Percentiles rank a stretch among this genome's conserved stretches.
These are phyloP conservation scores for Durio zibethinus DNA, from an alignment of 345 rosid species.

Conservation along the genomic window DNA sequence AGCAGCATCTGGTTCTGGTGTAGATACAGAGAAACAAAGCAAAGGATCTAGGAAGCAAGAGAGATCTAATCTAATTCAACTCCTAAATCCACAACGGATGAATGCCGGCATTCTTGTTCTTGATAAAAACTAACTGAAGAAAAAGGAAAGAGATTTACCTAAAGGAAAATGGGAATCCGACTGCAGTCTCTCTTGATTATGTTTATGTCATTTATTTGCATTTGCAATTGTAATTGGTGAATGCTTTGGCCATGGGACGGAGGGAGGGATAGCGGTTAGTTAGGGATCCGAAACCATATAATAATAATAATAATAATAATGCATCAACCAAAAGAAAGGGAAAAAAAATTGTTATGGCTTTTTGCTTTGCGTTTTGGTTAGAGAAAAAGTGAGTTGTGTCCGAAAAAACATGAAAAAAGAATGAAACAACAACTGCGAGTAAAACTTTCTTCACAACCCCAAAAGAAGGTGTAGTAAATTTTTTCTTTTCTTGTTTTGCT, in stretches of 20 bases:
- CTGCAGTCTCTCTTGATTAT: not conserved
- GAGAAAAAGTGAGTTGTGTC: too few relatives aligned
- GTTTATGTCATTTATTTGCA: not conserved
- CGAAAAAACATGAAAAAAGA: too few relatives aligned
- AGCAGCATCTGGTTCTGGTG: not conserved
- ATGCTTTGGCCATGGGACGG: not conserved
- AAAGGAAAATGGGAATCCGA: not conserved
- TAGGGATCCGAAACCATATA: too few relatives aligned
- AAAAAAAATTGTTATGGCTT: too few relatives aligned
- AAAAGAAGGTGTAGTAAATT: too few relatives aligned
- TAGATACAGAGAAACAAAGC: not conserved
- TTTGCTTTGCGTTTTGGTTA: too few relatives aligned
- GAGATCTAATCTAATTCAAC: constrained; percentile 4
- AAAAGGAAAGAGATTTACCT: not conserved
- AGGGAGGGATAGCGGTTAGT: not conserved
- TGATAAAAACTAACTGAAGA: not conserved
- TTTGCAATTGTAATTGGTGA: not conserved
- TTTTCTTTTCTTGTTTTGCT: too few relatives aligned
- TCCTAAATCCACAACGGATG: not conserved
- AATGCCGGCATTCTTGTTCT: not conserved
- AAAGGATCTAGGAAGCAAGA: not conserved
- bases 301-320: too few relatives aligned
- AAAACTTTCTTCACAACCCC: too few relatives aligned
- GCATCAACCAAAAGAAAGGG: not conserved
- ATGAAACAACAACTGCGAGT: too few relatives aligned